Base-by-base conservation (phyloP, 805 yeast genomes). In the Wickerhamomyces rabaulensis region DNA sequence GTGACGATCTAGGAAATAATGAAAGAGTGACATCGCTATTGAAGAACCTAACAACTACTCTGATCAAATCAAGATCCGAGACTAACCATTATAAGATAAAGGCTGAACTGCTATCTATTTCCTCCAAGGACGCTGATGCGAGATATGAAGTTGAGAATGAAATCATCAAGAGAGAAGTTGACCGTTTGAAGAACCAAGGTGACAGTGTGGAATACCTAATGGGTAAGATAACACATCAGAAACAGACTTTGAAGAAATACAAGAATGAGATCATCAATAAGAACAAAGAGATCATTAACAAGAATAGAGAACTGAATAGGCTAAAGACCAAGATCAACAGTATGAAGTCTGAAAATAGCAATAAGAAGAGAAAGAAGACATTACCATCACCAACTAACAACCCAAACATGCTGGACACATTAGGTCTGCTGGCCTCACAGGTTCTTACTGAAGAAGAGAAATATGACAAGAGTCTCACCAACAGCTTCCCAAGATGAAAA, bases 401-500 rank as follows among this genome's bases (percentile, higher is more conserved):
- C 7, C 46, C 46, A 35, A 42, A 43, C 15, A 72, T 73, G 66
- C 51, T 79, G 41, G 74, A 72, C 39, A 75, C 82, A 0, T 62
- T 79, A 41, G 84, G 82, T 13, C 60, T 75, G 47, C 62, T 79
- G 45, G 84, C 84, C 3, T 69, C 78, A 38, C 82, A 78, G 52
- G 80, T 75, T 0, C 56, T 76, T 27, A 67, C 68, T 39, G 74
- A 70, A 45, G 69, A 67, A 47, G 49, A 58, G 41, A 43, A 50
- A 21, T 25, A 33, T 16, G 26, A 13, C 12, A 12, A 25, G 23
- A 36, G 23, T 13, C 15, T 36, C 8, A 36, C 25, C 8, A 40
- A 20, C 35, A 41, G 41, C 20, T 25, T 44, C 42, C 50, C 31
- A 43, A 42, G 43, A 41, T 49, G 43, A 47, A 15, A 33, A 4